Evolutionary conservation across 805 yeast genomes (phyloP).

Genomic region (Cyberlindnera saturnus): DNA sequence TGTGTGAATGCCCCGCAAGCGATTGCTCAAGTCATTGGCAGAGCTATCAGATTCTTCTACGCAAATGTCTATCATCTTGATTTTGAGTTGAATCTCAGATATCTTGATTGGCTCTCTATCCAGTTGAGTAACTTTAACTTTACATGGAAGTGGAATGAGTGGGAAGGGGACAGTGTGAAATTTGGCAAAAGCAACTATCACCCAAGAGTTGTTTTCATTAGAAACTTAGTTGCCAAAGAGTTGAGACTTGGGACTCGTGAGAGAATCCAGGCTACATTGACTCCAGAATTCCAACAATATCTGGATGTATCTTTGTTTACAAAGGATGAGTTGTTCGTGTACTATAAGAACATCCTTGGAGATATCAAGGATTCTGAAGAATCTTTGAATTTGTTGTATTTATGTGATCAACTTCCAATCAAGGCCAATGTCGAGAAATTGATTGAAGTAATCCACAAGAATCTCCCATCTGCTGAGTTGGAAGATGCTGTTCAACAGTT

Average conservation of each 20-base stretch:
- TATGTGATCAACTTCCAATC: slow-evolving; percentile 32
- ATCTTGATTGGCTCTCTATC: slow-evolving; percentile 85
- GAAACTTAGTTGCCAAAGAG: slow-evolving; percentile 78
- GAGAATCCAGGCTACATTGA: slow-evolving; percentile 67
- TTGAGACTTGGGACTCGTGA: slow-evolving; percentile 72
- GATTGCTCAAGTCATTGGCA: slow-evolving; percentile 91
- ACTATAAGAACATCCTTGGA: slow-evolving; percentile 31
- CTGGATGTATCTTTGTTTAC: slow-evolving; percentile 38
- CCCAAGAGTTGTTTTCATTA: slow-evolving; percentile 69
- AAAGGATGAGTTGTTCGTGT: slow-evolving; percentile 28
- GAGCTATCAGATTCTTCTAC: slow-evolving; percentile 82
- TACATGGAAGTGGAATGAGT: slow-evolving; percentile 97
- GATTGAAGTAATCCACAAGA: slow-evolving; percentile 32
- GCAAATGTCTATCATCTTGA: slow-evolving; percentile 61
- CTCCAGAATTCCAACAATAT: slow-evolving; percentile 46
- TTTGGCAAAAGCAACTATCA: slow-evolving; percentile 46
- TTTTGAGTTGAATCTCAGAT: slow-evolving; percentile 66
- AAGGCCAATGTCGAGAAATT: slow-evolving; percentile 30
- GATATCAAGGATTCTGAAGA: slow-evolving; percentile 15
- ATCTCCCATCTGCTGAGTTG: slow-evolving; percentile 25
- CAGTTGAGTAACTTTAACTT: slow-evolving; percentile 92
- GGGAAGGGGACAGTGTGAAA: slow-evolving; percentile 59
- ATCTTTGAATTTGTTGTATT: slow-evolving; percentile 30
- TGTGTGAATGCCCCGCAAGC: slow-evolving; percentile 77
- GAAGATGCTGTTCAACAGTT: slow-evolving; percentile 25